These are phyloP conservation scores for Aspergillus nidulans DNA, from an alignment of 495 filamentous ascomycete genomes.

Conservation along the genomic window DNA sequence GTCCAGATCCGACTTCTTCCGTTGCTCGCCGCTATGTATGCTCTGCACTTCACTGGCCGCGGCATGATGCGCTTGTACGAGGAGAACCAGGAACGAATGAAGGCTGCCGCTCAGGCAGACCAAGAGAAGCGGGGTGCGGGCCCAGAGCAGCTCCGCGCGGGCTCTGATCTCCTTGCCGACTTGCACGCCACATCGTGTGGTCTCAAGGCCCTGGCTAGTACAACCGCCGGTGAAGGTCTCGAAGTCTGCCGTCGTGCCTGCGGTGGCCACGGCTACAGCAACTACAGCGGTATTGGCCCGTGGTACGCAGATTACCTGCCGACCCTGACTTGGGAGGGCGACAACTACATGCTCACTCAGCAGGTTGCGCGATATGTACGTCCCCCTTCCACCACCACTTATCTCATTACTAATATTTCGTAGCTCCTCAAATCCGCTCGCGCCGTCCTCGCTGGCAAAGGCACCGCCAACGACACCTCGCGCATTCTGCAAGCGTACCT, in stretches of 20 bases:
- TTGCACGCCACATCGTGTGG: conserved; percentile 71
- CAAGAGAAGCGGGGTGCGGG: conserved; percentile 53
- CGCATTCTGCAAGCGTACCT: conserved; percentile 56
- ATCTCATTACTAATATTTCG: conserved; percentile 6
- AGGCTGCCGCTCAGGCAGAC: conserved; percentile 31
- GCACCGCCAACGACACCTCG: conserved; percentile 53
- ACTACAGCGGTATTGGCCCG: conserved; percentile 62
- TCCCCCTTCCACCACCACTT: neutral
- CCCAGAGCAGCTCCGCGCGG: conserved; percentile 59
- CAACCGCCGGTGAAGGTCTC: conserved; percentile 62
- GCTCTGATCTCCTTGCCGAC: conserved; percentile 64
- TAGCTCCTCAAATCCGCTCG: conserved; percentile 60
- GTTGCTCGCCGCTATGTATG: conserved; percentile 68
- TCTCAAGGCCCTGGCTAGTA: conserved; percentile 64
- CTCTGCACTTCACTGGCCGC: conserved; percentile 67
- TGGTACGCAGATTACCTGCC: conserved; percentile 68
- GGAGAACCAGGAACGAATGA: conserved; percentile 62
- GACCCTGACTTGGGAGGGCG: conserved; percentile 61
- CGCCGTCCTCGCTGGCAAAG: conserved; percentile 53
- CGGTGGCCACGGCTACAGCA: conserved; percentile 70
- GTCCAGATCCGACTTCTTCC: conserved; percentile 69
- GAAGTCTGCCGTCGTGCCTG: conserved; percentile 68
- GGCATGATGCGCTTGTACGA: conserved; percentile 64
- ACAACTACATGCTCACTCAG: conserved; percentile 76
- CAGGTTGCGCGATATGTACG: conserved; percentile 67